A percentile compares a stretch with the other conserved stretches of the same genome.
These are phyloP conservation scores for Kwoniella sp. DNA, from an alignment of 768 basidiomycete genomes.

Conservation along the genomic window DNA sequence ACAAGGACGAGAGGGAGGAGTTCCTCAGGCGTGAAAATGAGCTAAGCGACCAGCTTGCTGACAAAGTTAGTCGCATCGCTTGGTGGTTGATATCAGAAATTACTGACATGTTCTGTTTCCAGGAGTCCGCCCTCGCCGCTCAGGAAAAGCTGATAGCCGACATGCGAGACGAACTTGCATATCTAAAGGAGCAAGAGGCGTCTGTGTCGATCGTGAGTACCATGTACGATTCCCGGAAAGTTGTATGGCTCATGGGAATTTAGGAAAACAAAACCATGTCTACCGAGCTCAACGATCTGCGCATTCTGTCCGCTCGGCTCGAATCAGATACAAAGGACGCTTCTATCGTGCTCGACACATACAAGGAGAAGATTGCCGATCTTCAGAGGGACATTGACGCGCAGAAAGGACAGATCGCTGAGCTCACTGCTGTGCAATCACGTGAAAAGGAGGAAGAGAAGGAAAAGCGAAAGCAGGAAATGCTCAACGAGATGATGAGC, in stretches of 20 bases:
- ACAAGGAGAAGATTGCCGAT: slow-evolving; percentile 90
- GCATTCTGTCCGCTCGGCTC: slow-evolving; percentile 82
- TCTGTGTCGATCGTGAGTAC: slow-evolving; percentile 68
- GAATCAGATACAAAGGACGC: slow-evolving; percentile 96
- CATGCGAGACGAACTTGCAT: slow-evolving; percentile 77
- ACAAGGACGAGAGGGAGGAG: slow-evolving; percentile 96
- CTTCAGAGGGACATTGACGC: slow-evolving; percentile 59
- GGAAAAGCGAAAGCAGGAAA: slow-evolving; percentile 98
- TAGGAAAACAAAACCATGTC: slow-evolving; percentile 95
- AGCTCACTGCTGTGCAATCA: slow-evolving; percentile 77
- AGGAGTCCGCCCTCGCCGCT: slow-evolving; percentile 70
- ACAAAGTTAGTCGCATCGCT: slow-evolving; percentile 60
- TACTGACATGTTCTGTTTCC: background rate
- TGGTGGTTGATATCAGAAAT: background rate
- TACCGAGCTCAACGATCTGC: slow-evolving; percentile 84
- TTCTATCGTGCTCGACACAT: slow-evolving; percentile 83
- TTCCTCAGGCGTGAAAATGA: slow-evolving; percentile 96
- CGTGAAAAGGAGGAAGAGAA: slow-evolving; percentile 89
- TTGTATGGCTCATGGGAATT: background rate
- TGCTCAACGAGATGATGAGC: slow-evolving; percentile 99
- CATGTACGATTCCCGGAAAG: too few relatives aligned
- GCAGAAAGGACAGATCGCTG: slow-evolving; percentile 63
- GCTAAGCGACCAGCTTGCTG: slow-evolving; percentile 83
- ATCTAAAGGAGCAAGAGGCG: slow-evolving; percentile 86
- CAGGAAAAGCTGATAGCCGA: slow-evolving; percentile 85